A percentile compares a stretch with the other conserved stretches of the same genome.
Evolutionary conservation across 139 green algal genomes (phyloP).

Genomic region (Chlorella sp.): DNA sequence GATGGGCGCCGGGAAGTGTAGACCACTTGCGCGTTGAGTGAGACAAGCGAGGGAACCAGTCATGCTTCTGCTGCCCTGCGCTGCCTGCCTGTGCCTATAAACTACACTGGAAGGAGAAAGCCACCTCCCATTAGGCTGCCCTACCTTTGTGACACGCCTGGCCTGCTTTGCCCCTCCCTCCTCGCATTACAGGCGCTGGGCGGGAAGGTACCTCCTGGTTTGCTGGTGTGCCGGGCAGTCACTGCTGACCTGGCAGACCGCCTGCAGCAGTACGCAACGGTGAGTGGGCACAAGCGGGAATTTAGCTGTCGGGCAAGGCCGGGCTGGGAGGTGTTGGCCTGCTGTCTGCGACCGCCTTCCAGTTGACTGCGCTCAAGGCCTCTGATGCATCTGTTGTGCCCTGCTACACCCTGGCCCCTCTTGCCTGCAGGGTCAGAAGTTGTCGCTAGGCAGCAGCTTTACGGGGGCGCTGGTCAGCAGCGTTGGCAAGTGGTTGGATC

Average conservation of each 20-base stretch:
- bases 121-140: not conserved
- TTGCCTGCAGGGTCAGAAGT: conserved; percentile 46
- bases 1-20: not conserved
- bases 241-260: conserved; percentile 44
- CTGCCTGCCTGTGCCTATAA: too few relatives aligned
- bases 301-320: too few relatives aligned
- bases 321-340: too few relatives aligned
- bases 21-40: too few relatives aligned
- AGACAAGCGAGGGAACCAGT: too few relatives aligned
- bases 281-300: conserved; percentile 12
- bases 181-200: conserved; percentile 9
- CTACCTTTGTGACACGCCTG: not conserved
- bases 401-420: not conserved
- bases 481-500: conserved; percentile 63
- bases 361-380: too few relatives aligned
- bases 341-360: too few relatives aligned
- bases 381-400: too few relatives aligned
- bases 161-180: not conserved
- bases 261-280: conserved; percentile 54
- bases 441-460: conserved; percentile 35
- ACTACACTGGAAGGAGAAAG: not conserved
- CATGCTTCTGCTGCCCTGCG: too few relatives aligned
- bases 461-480: conserved; percentile 50
- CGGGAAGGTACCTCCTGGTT: conserved; percentile 38
- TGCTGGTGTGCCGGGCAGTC: conserved; percentile 49